Conservation (phyloP, 1,139 yeast genomes). For the Kurtzmaniella natalensis region DNA sequence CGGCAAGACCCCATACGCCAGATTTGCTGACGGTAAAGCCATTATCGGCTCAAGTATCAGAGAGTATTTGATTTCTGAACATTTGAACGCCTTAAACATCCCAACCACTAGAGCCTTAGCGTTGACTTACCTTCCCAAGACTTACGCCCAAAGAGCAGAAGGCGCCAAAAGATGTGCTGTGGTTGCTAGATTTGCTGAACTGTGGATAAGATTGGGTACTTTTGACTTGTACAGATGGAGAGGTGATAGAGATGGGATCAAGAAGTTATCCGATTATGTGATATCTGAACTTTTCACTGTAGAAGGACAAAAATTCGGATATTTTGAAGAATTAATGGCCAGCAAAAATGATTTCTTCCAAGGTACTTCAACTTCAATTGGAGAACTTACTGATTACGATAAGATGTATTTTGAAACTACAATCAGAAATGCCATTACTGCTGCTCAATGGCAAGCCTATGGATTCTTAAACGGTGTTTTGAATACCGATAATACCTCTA, state of each 20-base stretch:
- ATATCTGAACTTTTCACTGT: slow-evolving; percentile 58
- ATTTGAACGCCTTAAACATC: slow-evolving; percentile 73
- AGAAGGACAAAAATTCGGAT: slow-evolving; percentile 30
- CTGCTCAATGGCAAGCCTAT: slow-evolving; percentile 86
- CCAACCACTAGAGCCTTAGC: slow-evolving; percentile 86
- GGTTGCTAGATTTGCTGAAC: slow-evolving; percentile 77
- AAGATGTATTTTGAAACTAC: slow-evolving; percentile 68
- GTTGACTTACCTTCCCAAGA: slow-evolving; percentile 65
- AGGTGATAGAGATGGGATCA: slow-evolving; percentile 61
- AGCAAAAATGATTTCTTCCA: slow-evolving; percentile 19
- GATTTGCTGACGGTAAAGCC: slow-evolving; percentile 97
- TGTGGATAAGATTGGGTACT: slow-evolving; percentile 88
- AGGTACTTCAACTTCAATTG: slow-evolving; percentile 16
- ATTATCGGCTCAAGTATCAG: slow-evolving; percentile 82
- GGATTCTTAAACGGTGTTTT: slow-evolving; percentile 93
- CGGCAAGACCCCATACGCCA: slow-evolving; percentile 84
- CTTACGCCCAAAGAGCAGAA: slow-evolving; percentile 67
- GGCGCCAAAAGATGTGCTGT: slow-evolving; percentile 76
- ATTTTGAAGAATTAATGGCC: slow-evolving; percentile 18
- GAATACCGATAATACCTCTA: slow-evolving; percentile 90
- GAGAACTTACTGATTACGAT: slow-evolving; percentile 60
- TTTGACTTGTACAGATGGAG: slow-evolving; percentile 80
- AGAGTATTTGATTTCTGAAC: slow-evolving; percentile 84
- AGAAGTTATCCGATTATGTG: slow-evolving; percentile 66
- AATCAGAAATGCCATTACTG: slow-evolving; percentile 66